These are phyloP conservation scores for Rhizoctonia solani DNA, from an alignment of 1,284 basidiomycete genomes.

Conservation along the genomic window DNA sequence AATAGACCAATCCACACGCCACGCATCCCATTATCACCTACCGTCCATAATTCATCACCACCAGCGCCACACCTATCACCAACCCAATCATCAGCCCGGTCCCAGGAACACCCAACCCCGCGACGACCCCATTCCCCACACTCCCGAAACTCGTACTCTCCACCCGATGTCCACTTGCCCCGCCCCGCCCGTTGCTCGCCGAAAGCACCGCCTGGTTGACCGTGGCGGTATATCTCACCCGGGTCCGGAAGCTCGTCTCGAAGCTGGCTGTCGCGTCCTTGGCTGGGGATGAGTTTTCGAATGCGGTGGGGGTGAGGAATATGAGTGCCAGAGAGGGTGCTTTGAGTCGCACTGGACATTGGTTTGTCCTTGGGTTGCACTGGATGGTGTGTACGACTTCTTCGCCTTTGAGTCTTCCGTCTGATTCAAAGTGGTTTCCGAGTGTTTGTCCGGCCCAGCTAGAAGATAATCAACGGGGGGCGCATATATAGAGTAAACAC, in stretches of 20 bases:
- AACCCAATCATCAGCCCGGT: no score
- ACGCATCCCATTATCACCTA: no score
- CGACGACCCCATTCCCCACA: not conserved
- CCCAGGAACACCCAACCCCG: no score
- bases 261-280: constrained; percentile 34
- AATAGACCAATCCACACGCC: no score
- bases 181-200: constrained; percentile 48
- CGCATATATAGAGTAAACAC: no score
- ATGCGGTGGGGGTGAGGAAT: constrained; percentile 58
- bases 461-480: no score
- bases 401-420: constrained; percentile 62
- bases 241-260: constrained; percentile 58
- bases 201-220: constrained; percentile 44
- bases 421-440: constrained; percentile 61
- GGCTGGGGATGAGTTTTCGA: constrained; percentile 48
- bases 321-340: constrained; percentile 75
- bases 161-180: not conserved
- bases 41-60: no score
- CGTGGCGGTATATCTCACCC: constrained; percentile 44
- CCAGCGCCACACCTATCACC: no score
- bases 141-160: constrained; percentile 31
- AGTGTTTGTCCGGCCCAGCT: constrained; percentile 65
- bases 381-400: constrained; percentile 56
- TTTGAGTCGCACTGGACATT: constrained; percentile 63
- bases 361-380: constrained; percentile 59